Percentiles rank a stretch among this genome's conserved stretches.
Conservation (phyloP, 805 yeast species). For the Limtongozyma cylindracea region DNA sequence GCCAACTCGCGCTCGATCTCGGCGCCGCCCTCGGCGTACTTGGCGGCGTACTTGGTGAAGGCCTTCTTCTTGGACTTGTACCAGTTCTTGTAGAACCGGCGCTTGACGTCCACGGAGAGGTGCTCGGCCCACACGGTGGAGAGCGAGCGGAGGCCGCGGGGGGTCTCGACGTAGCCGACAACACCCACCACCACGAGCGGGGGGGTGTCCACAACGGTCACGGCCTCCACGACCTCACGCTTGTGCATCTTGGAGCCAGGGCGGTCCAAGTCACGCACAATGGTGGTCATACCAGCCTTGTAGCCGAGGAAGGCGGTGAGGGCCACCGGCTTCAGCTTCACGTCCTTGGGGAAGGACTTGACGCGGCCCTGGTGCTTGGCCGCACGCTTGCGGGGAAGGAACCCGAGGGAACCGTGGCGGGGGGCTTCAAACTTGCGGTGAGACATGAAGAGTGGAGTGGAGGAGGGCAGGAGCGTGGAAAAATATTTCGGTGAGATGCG, state of each 20-base stretch:
- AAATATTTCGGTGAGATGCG: no score
- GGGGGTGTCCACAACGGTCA: constrained; percentile 97
- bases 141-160: constrained; percentile 98
- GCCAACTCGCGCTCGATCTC: constrained; percentile 90
- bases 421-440: constrained; percentile 99
- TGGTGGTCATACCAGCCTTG: constrained; percentile 99
- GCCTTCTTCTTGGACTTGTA: constrained; percentile 99
- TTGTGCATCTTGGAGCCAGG: constrained; percentile 99
- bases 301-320: constrained; percentile 99
- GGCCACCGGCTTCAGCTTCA: constrained; percentile 91
- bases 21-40: constrained; percentile 81
- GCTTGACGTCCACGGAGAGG: constrained; percentile 95
- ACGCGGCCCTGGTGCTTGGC: constrained; percentile 96
- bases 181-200: constrained; percentile 98
- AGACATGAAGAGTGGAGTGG: constrained; percentile 46
- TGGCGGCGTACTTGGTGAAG: constrained; percentile 98
- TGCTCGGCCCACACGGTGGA: constrained; percentile 99
- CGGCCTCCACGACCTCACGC: constrained; percentile 99
- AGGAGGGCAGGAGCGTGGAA: no score
- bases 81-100: constrained; percentile 99
- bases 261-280: constrained; percentile 99
- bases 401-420: constrained; percentile 99
- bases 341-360: constrained; percentile 98
- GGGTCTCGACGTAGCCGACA: constrained; percentile 99
- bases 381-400: constrained; percentile 99